Percentiles rank a stretch among this genome's conserved stretches.
Conservation (phyloP, 257 asterid species). For the Phtheirospermum japonicum region DNA sequence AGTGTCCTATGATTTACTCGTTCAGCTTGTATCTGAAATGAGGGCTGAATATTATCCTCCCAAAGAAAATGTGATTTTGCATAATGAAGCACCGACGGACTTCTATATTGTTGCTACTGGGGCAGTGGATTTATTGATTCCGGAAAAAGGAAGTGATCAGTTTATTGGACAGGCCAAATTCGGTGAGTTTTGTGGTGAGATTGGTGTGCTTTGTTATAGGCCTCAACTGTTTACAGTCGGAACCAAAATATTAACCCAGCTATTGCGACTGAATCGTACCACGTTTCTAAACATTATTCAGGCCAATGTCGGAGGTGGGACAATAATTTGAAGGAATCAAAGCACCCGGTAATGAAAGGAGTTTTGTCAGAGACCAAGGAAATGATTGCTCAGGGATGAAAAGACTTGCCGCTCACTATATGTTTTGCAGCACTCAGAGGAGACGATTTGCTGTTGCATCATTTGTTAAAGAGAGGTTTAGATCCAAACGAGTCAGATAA, state of each 20-base stretch:
- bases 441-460: no score
- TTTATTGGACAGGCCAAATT: no score
- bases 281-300: no score
- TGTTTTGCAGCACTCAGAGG: constrained; percentile 86
- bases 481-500: no score
- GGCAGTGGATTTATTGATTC: constrained; percentile 39
- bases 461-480: no score
- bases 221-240: constrained; percentile 74
- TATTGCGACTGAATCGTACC: no score
- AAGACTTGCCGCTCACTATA: constrained; percentile 75
- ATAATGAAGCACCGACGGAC: no score
- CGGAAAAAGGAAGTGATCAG: constrained; percentile 49
- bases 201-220: constrained; percentile 76
- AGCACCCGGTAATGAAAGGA: constrained; percentile 50
- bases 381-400: constrained; percentile 70
- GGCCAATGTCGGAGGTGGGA: no score
- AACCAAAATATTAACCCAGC: constrained; percentile 66
- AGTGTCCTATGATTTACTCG: constrained; percentile 40
- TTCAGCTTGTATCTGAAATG: constrained; percentile 50
- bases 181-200: constrained; percentile 72
- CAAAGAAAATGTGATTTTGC: no score
- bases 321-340: constrained; percentile 55
- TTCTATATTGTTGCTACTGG: no score
- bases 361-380: constrained; percentile 58
- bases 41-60: no score